Conservation (phyloP, 305 asterid species). For the Coffea humblotiana region DNA sequence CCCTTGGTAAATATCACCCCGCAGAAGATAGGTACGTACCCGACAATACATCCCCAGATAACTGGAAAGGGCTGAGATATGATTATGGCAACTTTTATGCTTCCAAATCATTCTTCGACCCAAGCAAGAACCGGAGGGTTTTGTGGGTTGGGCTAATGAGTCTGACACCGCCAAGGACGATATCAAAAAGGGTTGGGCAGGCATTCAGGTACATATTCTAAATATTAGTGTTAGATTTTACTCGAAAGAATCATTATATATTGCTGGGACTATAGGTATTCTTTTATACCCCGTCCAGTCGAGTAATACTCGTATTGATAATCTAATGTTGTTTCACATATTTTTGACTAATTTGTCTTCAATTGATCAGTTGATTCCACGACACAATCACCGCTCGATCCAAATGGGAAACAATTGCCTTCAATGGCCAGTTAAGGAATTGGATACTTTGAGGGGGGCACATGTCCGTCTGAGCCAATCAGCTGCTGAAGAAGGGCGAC, state of each 20-base stretch:
- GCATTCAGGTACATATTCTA: constrained; percentile 27
- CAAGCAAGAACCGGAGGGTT: constrained; percentile 33
- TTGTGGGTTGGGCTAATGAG: constrained; percentile 48
- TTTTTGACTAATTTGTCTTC: neutral
- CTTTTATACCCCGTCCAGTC: too few relatives aligned
- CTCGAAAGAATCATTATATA: too few relatives aligned
- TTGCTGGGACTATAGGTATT: too few relatives aligned
- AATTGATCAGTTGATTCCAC: constrained; percentile 26
- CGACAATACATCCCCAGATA: constrained; percentile 22
- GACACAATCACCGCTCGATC: constrained; percentile 37
- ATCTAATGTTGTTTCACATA: neutral
- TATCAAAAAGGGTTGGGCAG: constrained; percentile 44
- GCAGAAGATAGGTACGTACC: constrained; percentile 29
- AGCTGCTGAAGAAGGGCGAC: constrained; percentile 28
- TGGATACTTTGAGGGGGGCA: constrained; percentile 29
- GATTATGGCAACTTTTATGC: constrained; percentile 49
- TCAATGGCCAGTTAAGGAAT: constrained; percentile 45
- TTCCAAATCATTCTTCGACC: constrained; percentile 45
- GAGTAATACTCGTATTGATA: neutral
- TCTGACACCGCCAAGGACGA: constrained; percentile 29
- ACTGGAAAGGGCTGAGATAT: constrained; percentile 38
- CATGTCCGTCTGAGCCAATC: constrained; percentile 22
- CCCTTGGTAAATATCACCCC: constrained; percentile 29
- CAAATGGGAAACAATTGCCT: constrained; percentile 37
- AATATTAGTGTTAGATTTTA: neutral